phyloP scores from a whole-genome alignment of 2,329 filamentous ascomycete species.

The Lachnellula cervina region DNA sequence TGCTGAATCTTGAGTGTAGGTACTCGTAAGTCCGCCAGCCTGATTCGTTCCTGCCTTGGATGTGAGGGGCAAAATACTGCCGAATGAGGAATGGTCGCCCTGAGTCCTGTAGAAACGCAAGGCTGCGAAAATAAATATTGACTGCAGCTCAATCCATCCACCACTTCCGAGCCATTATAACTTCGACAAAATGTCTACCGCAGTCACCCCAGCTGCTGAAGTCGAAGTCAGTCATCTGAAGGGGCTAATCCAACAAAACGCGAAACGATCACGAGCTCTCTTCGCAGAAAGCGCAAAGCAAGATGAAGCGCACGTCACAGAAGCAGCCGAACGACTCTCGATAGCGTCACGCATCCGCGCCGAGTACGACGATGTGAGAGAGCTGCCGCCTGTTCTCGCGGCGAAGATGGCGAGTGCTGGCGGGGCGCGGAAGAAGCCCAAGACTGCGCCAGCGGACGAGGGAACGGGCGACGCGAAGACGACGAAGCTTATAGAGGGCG shows the following conservation, averaged over 20 bases:
- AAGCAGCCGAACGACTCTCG: constrained; percentile 27
- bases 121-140: constrained; percentile 11
- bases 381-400: constrained; percentile 71
- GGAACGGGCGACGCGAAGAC: constrained; percentile 41
- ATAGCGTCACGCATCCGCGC: constrained; percentile 31
- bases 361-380: constrained; percentile 75
- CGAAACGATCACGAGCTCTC: constrained; percentile 37
- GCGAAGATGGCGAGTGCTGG: constrained; percentile 69
- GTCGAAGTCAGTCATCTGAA: constrained; percentile 31
- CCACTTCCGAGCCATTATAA: constrained; percentile 7
- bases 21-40: constrained; percentile 11
- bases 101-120: constrained; percentile 3
- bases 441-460: constrained; percentile 39
- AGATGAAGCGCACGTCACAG: constrained; percentile 19
- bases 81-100: not conserved
- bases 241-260: constrained; percentile 38
- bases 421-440: constrained; percentile 56
- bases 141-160: not conserved
- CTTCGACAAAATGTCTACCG: constrained; percentile 6
- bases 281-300: constrained; percentile 31
- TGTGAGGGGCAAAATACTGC: constrained; percentile 7
- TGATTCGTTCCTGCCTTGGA: constrained; percentile 3
- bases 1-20: not conserved
- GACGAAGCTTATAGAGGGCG: constrained; percentile 63
- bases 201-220: constrained; percentile 4